Base-by-base conservation (phyloP, 2,329 filamentous ascomycete species). In the Verticillium tricorpus region DNA sequence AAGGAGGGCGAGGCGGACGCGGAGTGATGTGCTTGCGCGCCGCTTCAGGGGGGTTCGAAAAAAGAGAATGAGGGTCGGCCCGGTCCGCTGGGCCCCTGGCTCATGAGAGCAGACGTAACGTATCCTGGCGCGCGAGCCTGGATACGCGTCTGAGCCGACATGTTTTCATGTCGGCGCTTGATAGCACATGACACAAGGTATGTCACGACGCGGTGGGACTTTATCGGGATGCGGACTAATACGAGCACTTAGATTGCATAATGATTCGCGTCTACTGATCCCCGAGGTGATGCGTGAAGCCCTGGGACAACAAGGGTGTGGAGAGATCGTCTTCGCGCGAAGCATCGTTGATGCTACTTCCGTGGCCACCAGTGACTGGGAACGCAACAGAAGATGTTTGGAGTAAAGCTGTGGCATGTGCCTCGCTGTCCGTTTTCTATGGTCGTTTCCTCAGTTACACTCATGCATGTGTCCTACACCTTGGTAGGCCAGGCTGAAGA, bases 1-100 rank as follows among this genome's bases (percentile, higher is more conserved):
- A 60, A 28, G 25, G 56, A 35, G 15, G 62, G 56, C 39, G 62
- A 63, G 17, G 61, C n/a, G 3, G 64, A 62, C 19, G 50, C 57
- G 19, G 40, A 62, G 57, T 60, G 50, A 64, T 25, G n/a, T 19
- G 45, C 45, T 52, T n/a, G 8, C 19, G 19, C 19, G 19, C 12
- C 22, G 45, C 19, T 54, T 25, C 17, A 2, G 5, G 28, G 8
- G 54, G n/a, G 6, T 25, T 25, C 8, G n/a, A 56, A 7, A n/a
- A 56, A 56, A 17, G 17, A 32, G n/a, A 6, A 6, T 35, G 9
- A 2, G n/a, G 45, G 19, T 9, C 45, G 2, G 45, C n/a, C 19
- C n/a, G 8, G 9, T 28, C 3, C 9, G 45, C 45, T 52, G 9
- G 9, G 45, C 45, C 45, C 5, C 12, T 11, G 45, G n/a, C 45